Base-by-base conservation (phyloP, 495 filamentous ascomycete species). In the Parathielavia hyrcaniae region DNA sequence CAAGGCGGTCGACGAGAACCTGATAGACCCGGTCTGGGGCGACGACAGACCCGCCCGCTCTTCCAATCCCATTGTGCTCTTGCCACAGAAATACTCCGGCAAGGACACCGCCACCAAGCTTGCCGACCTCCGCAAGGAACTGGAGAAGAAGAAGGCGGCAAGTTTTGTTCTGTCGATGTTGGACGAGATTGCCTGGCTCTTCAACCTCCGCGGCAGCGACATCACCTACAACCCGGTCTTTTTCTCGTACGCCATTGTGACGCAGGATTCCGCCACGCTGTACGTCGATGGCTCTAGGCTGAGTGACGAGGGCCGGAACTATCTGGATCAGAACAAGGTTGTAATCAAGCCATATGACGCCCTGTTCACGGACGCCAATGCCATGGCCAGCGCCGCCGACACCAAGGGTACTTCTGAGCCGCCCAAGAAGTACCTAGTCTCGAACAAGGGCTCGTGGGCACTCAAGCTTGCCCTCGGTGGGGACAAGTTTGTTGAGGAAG, bases 171-270 rank as follows among this genome's bases (percentile, higher is more conserved):
- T 99, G 43, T 96, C 89, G 16, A 91, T 96, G 88, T 81, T 99
- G 32, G 95, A 99, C 66, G 95, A 99, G 67, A 86, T 97, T 65
- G 95, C 95, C 34, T 99, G 95, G 95, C 77, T 99, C 40, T 97
- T 92, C 72, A 99, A 99, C 73, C 73, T 99, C 44, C 84, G 95
- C 69, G 95, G 95, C 68, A 95, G 78, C 72, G 95, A 99, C 69
- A 99, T 99, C 65, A 88, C 90, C 2, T 99, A 96, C 75, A 99
- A 99, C 66, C 95, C 95, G 0, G 95, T 99, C 36, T 99, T 97
- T 77, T 97, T 97, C 76, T 95, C 95, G 26, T 99, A 97, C 68
- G 90, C 91, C 41, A 79, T 95, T 43, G 78, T 99, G 52, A 97
- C 95, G 5, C 84, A 86, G 4, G 86, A 85, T 9, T 78, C 83